phyloP scores from a whole-genome alignment of 1,284 basidiomycete species.

The Cryptococcus sp. region DNA sequence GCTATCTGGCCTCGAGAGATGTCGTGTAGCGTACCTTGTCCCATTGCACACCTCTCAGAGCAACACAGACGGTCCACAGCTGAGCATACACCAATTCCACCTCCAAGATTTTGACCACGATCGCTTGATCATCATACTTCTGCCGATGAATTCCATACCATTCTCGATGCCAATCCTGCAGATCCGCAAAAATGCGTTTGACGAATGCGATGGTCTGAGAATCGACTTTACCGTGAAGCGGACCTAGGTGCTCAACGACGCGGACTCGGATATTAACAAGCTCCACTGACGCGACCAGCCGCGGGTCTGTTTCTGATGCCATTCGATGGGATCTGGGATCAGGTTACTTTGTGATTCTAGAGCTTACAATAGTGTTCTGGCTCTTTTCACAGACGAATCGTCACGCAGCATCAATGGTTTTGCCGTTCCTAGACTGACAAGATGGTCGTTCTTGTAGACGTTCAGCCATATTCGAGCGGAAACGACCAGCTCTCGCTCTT shows the following conservation, averaged over 20 bases:
- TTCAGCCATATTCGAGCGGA: constrained; percentile 91
- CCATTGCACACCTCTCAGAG: constrained; percentile 82
- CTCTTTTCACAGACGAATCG: constrained; percentile 78
- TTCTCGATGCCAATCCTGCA: constrained; percentile 70
- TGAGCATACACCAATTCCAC: constrained; percentile 87
- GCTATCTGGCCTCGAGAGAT: background rate
- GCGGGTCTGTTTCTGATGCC: constrained; percentile 78
- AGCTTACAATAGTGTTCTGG: constrained; percentile 63
- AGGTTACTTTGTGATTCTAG: background rate
- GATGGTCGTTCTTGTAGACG: constrained; percentile 57
- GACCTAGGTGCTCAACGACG: constrained; percentile 80
- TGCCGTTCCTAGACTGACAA: constrained; percentile 82
- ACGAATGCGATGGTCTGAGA: constrained; percentile 79
- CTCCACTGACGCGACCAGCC: constrained; percentile 80
- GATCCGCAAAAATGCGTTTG: constrained; percentile 71
- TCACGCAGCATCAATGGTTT: constrained; percentile 83
- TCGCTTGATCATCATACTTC: constrained; percentile 64
- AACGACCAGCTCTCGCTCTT: constrained; percentile 82
- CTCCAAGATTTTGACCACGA: constrained; percentile 77
- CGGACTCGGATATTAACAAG: constrained; percentile 76
- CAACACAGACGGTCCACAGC: constrained; percentile 88
- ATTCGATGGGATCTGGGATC: constrained; percentile 62
- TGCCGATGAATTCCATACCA: constrained; percentile 75
- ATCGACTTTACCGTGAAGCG: constrained; percentile 80
- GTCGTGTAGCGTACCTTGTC: constrained; percentile 68